A percentile compares a stretch with the other conserved stretches of the same genome.
Conservation (phyloP, 352 stramenopile genomes). For the Thraustochytrium striatum region DNA sequence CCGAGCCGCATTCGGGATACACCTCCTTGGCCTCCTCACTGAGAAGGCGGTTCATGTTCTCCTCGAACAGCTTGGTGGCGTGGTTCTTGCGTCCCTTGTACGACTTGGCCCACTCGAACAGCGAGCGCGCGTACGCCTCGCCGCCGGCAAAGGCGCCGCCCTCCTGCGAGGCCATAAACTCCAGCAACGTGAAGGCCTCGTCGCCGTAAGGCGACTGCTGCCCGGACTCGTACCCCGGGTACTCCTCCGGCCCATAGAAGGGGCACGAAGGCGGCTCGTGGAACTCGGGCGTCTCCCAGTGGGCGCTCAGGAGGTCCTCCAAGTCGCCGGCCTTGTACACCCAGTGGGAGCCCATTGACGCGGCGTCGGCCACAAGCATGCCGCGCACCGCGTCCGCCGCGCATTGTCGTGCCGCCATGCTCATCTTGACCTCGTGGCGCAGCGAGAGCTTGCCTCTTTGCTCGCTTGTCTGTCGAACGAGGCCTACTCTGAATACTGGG, state of each 20-base stretch:
- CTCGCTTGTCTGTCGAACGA: too few relatives aligned
- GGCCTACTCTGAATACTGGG: too few relatives aligned
- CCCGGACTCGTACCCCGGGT: background rate
- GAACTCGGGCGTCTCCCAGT: background rate
- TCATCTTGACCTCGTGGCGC: too few relatives aligned
- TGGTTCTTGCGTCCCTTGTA: constrained; percentile 38
- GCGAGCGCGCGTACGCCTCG: constrained; percentile 1
- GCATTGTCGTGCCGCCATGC: too few relatives aligned
- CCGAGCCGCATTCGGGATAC: constrained; percentile 19
- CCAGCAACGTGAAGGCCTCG: background rate
- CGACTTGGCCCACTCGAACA: background rate
- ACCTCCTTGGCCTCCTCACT: background rate
- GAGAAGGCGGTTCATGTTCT: background rate
- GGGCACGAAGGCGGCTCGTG: background rate
- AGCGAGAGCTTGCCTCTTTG: too few relatives aligned
- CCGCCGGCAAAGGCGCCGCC: background rate
- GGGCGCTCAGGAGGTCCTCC: background rate
- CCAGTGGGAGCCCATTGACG: background rate
- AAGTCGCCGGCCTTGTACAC: background rate
- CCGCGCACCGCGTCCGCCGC: background rate
- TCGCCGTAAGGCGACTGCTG: background rate
- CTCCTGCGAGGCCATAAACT: background rate
- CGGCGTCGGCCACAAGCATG: background rate
- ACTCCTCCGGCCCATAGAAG: background rate
- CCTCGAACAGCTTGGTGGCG: constrained; percentile 24